A percentile compares a stretch with the other conserved stretches of the same genome.
Conservation (phyloP, 257 asterid species). For the Fraxinus pennsylvanica region DNA sequence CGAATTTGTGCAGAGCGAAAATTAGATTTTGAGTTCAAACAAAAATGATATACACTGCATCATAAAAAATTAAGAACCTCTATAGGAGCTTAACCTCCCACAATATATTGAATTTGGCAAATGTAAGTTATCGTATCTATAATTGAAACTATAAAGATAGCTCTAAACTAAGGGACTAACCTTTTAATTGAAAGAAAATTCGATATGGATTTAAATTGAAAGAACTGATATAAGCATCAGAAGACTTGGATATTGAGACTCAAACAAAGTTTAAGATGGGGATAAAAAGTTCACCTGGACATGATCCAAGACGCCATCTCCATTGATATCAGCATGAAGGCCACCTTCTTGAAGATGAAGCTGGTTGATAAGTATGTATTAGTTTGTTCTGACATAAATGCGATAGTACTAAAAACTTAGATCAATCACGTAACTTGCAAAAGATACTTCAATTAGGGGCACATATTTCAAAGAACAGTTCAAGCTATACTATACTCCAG, state of each 20-base stretch:
- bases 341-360: slow-evolving; percentile 99
- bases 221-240: background rate
- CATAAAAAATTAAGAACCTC: background rate
- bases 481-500: slow-evolving; percentile 8
- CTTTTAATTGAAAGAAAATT: background rate
- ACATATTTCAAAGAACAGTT: slow-evolving; percentile 5
- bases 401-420: slow-evolving; percentile 9
- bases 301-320: slow-evolving; percentile 98
- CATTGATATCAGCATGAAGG: slow-evolving; percentile 97
- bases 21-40: background rate
- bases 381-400: slow-evolving; percentile 7
- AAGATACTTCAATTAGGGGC: slow-evolving; percentile 11
- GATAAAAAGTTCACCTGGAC: slow-evolving; percentile 67
- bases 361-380: slow-evolving; percentile 45
- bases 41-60: background rate
- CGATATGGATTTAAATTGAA: background rate
- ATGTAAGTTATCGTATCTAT: background rate
- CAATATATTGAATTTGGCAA: background rate
- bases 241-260: background rate
- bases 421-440: slow-evolving; percentile 9
- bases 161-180: background rate
- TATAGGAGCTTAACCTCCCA: background rate
- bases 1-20: background rate
- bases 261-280: background rate
- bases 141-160: background rate